Percentiles rank a stretch among this genome's conserved stretches.
These are phyloP conservation scores for Colletotrichum lini DNA, from an alignment of 2,329 filamentous ascomycete species.

Conservation along the genomic window DNA sequence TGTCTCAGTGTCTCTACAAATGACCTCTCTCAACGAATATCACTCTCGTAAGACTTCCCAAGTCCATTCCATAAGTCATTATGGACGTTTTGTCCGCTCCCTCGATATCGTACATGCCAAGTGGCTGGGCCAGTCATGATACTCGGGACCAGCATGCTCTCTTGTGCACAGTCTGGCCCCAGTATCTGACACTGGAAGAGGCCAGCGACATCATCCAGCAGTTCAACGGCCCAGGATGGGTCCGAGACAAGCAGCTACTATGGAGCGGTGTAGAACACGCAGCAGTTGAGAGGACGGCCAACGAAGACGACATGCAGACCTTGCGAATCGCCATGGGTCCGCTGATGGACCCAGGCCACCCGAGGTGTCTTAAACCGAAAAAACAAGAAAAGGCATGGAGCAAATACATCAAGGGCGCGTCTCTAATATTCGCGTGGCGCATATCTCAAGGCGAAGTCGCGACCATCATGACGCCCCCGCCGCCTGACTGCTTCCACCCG, in stretches of 20 bases:
- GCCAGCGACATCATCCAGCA: neutral
- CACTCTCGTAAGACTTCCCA: no score
- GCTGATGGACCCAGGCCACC: neutral
- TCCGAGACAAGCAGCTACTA: neutral
- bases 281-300: neutral
- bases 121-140: neutral
- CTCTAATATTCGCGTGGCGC: slow-evolving; percentile 1
- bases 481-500: neutral
- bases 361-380: neutral
- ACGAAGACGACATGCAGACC: neutral
- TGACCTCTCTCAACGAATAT: rapidly evolving
- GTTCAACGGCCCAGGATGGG: neutral
- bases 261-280: neutral
- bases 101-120: neutral
- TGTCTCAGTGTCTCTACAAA: neutral
- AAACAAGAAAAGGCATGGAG: neutral
- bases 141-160: slow-evolving; percentile 1
- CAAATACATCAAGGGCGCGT: neutral
- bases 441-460: slow-evolving; percentile 1
- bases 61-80: neutral
- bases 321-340: slow-evolving; percentile 1
- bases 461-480: slow-evolving; percentile 1
- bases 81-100: neutral
- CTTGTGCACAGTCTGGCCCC: slow-evolving; percentile 4
- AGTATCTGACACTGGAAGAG: neutral